phyloP scores from a whole-genome alignment of 2,329 filamentous ascomycete genomes.

The Diaporthe vaccinii region DNA sequence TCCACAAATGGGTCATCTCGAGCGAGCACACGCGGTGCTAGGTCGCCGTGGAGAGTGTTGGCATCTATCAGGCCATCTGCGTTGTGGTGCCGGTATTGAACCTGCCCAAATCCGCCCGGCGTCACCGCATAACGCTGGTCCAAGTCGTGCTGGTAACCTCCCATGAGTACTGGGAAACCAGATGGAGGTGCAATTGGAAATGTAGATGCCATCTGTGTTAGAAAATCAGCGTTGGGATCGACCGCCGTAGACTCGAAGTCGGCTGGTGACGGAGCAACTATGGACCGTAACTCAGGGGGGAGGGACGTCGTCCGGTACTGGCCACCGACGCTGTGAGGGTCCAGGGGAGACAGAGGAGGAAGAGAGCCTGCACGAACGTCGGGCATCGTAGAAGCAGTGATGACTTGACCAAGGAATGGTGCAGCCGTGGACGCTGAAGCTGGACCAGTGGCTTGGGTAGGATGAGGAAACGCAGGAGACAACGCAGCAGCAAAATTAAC shows the following conservation, averaged over 20 bases:
- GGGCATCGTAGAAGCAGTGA: background rate
- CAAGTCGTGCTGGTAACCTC: background rate
- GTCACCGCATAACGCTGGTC: background rate
- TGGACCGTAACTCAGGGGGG: background rate
- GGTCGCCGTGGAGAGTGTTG: background rate
- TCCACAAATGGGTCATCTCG: constrained; percentile 10
- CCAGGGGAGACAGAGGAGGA: background rate
- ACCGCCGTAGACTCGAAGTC: background rate
- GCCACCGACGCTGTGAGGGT: background rate
- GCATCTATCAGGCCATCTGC: background rate
- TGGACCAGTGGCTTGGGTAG: no score
- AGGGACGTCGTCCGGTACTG: background rate
- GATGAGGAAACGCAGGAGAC: background rate
- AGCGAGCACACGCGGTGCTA: constrained; percentile 4
- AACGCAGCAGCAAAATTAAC: background rate
- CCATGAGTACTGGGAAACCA: background rate
- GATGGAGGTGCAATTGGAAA: background rate
- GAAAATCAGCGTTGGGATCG: background rate
- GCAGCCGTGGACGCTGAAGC: background rate
- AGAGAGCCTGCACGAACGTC: background rate
- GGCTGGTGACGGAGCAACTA: background rate
- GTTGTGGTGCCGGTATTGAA: background rate
- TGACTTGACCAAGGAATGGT: background rate
- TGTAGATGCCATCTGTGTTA: background rate
- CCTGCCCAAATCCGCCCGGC: background rate